A percentile compares a stretch with the other conserved stretches of the same genome.
phyloP scores from a whole-genome alignment of 1,139 yeast species.

The Meyerozyma guilliermondii region DNA sequence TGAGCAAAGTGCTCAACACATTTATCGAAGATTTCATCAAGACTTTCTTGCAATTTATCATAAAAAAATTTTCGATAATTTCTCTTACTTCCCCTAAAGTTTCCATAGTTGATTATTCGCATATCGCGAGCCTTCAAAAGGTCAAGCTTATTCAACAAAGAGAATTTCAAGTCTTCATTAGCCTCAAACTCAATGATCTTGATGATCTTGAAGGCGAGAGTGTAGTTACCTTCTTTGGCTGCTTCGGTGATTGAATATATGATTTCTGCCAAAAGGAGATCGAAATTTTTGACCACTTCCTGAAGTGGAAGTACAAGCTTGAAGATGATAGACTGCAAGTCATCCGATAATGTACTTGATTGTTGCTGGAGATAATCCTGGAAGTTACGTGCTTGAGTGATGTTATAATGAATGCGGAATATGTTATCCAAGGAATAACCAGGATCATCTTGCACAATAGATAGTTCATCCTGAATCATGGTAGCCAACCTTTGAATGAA shows the following conservation, averaged over 20 bases:
- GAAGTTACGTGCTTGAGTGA: conserved; percentile 71
- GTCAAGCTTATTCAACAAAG: conserved; percentile 43
- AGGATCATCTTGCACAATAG: conserved; percentile 43
- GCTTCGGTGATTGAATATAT: conserved; percentile 65
- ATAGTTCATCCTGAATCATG: conserved; percentile 51
- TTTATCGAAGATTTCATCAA: conserved; percentile 61
- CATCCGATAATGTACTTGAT: conserved; percentile 55
- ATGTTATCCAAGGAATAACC: conserved; percentile 57
- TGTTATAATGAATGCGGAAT: conserved; percentile 60
- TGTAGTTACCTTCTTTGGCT: conserved; percentile 59
- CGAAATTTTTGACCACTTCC: conserved; percentile 53
- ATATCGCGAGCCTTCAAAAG: conserved; percentile 15
- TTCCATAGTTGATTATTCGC: conserved; percentile 23
- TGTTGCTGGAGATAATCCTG: conserved; percentile 65
- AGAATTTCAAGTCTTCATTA: conserved; percentile 63
- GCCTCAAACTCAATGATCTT: conserved; percentile 80
- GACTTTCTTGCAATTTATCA: conserved; percentile 53
- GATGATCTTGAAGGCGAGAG: conserved; percentile 65
- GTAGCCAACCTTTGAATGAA: conserved; percentile 46
- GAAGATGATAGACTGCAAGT: conserved; percentile 61
- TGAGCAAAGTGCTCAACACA: conserved; percentile 55
- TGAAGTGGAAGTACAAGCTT: conserved; percentile 54
- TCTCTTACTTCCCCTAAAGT: conserved; percentile 45
- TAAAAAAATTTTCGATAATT: conserved; percentile 64
- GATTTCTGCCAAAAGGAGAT: conserved; percentile 55